Evolutionary conservation across 176 grass and related monocot genomes (phyloP), one percentile per base, ranked within the genome.

Genomic region (Urochloa ruziziensis): DNA sequence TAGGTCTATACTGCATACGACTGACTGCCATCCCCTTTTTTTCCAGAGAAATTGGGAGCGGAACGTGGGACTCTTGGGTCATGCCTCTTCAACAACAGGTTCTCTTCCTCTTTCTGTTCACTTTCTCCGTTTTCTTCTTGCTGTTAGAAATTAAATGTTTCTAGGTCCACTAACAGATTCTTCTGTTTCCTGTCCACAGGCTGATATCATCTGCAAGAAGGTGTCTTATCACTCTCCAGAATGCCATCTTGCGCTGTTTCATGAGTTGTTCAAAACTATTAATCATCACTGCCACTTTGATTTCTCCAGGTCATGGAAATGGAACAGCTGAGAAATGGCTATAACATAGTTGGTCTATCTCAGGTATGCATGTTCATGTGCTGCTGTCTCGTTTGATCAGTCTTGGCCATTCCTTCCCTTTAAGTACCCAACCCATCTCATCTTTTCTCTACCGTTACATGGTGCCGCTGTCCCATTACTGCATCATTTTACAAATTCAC

Each of bases 31-130:
- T 18, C 27, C 30, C 27, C 28, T 54, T 36, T 4, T 13, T 46
- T 12, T 23, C 63, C 79, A 98, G 95, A 67, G 91, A 98, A 88
- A 86, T 98, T 48, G 92, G 95, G 62, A 77, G 75, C 48, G 95
- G 95, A 79, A 77, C 67, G 62, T 88, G 75, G 88, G 90, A 93
- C 85, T 95, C 95, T 54, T 98, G 95, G 95, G 19, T 98, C 61
- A 89, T 91, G 90, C 92, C 95, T 65, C 95, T 98, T 67, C 70
- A 80, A 23, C 67, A 95, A 51, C 95, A 98, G 92, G 94, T 97
- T 29, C 23, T 43, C 27, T 57, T 24, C n/a, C 39, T 67, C 37
- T 5, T 23, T 48, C 39, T 52, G 30, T 67, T 33, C 29, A 5
- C 4, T 17, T 13, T 56, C 30, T 4, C 35, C 14, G 12, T 61